These are phyloP conservation scores for Cryoendolithus antarcticus DNA, from an alignment of 2,329 filamentous ascomycete genomes.

Conservation along the genomic window DNA sequence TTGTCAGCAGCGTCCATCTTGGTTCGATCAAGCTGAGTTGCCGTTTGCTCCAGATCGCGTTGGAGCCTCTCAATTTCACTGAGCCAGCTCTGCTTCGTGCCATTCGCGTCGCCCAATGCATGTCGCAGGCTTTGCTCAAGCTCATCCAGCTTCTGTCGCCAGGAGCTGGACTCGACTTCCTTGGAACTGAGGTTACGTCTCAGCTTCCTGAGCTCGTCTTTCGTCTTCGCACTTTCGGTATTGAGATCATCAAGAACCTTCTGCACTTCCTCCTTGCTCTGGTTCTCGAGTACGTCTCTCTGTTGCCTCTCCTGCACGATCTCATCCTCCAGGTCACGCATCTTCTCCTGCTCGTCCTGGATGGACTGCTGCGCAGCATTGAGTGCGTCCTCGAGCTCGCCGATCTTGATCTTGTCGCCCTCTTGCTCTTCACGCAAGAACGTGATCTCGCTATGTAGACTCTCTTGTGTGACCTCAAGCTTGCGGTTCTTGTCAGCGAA, in stretches of 20 bases:
- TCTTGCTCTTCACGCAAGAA: slow-evolving; percentile 97
- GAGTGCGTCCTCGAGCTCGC: slow-evolving; percentile 74
- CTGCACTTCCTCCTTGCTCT: slow-evolving; percentile 91
- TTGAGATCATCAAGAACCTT: slow-evolving; percentile 89
- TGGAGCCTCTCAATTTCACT: slow-evolving; percentile 76
- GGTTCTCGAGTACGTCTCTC: slow-evolving; percentile 70
- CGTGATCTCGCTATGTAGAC: slow-evolving; percentile 79
- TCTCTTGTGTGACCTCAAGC: slow-evolving; percentile 82
- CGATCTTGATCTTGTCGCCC: slow-evolving; percentile 93
- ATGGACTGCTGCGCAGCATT: slow-evolving; percentile 66
- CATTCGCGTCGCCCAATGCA: slow-evolving; percentile 75
- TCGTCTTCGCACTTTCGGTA: slow-evolving; percentile 63
- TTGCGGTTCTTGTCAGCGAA: slow-evolving; percentile 78
- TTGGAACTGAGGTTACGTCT: slow-evolving; percentile 72
- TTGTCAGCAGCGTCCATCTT: slow-evolving; percentile 76
- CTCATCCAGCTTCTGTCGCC: slow-evolving; percentile 82
- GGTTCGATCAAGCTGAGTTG: slow-evolving; percentile 67
- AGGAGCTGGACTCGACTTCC: slow-evolving; percentile 79
- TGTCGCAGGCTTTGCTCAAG: slow-evolving; percentile 80
- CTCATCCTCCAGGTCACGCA: slow-evolving; percentile 43
- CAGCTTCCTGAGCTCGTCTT: slow-evolving; percentile 73
- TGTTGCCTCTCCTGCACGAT: slow-evolving; percentile 72
- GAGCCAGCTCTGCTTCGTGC: slow-evolving; percentile 72
- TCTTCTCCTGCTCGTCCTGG: slow-evolving; percentile 69
- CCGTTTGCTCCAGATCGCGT: slow-evolving; percentile 71